Conservation (phyloP, 2,329 filamentous ascomycete species). For the Daldinia sp. region DNA sequence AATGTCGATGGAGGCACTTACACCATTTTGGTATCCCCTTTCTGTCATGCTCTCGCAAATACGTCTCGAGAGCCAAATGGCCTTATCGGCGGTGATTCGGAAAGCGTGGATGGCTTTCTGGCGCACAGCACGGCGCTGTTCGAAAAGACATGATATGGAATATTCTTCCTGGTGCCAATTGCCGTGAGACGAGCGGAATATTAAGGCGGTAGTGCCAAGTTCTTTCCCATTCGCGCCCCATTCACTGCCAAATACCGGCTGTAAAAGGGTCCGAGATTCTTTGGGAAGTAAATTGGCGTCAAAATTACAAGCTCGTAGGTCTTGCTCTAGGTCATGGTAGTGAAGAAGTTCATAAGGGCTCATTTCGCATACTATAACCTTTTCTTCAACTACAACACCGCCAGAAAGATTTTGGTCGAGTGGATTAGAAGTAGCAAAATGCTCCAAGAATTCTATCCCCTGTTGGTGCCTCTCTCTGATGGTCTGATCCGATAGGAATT, state of each 20-base stretch:
- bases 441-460: slow-evolving; percentile 44
- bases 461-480: slow-evolving; percentile 49
- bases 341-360: slow-evolving; percentile 34
- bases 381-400: slow-evolving; percentile 32
- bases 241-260: not conserved
- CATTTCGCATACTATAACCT: slow-evolving; percentile 43
- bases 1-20: slow-evolving; percentile 2
- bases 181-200: slow-evolving; percentile 22
- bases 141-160: not conserved
- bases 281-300: slow-evolving; percentile 35
- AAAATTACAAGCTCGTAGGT: slow-evolving; percentile 43
- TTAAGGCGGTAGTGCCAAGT: slow-evolving; percentile 11
- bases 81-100: slow-evolving; percentile 9
- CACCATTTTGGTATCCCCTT: not conserved
- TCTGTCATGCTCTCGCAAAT: not conserved
- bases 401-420: slow-evolving; percentile 40
- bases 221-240: slow-evolving; percentile 22
- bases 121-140: not conserved
- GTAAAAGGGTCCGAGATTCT: slow-evolving; percentile 2
- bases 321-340: slow-evolving; percentile 46
- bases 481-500: slow-evolving; percentile 47
- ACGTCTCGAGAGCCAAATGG: slow-evolving; percentile 25
- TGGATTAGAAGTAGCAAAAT: slow-evolving; percentile 47
- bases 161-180: not conserved
- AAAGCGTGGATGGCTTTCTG: not conserved